phyloP scores from a whole-genome alignment of 768 basidiomycete species.

The Neoboletus magnificus region DNA sequence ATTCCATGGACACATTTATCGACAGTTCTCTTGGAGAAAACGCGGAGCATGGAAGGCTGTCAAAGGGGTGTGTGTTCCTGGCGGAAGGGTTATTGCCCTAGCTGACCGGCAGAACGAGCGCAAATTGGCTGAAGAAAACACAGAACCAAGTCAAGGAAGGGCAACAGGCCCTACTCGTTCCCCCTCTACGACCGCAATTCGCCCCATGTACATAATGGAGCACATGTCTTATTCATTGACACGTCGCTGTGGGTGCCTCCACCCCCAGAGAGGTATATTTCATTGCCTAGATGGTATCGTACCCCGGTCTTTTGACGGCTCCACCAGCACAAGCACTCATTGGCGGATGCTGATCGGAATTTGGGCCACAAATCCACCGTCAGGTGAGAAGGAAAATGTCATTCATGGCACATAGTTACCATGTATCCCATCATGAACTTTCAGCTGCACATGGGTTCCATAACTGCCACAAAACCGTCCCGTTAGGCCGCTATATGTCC shows the following conservation, averaged over 20 bases:
- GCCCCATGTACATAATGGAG: slow-evolving; percentile 11
- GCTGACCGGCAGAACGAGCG: neutral
- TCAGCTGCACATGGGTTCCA: slow-evolving; percentile 2
- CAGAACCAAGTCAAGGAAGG: slow-evolving; percentile 3
- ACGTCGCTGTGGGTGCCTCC: neutral
- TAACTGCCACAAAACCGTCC: slow-evolving; percentile 6
- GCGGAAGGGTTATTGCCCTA: slow-evolving; percentile 13
- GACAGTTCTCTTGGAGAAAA: slow-evolving; percentile 16
- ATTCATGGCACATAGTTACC: slow-evolving; percentile 10
- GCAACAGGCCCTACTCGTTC: neutral
- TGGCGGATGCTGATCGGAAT: slow-evolving; percentile 29
- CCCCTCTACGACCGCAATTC: slow-evolving; percentile 20
- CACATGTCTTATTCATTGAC: neutral
- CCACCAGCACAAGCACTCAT: neutral
- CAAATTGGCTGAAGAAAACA: slow-evolving; percentile 3
- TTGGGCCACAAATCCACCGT: slow-evolving; percentile 1
- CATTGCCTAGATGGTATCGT: slow-evolving; percentile 9
- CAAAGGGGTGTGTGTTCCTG: neutral
- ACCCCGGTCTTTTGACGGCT: neutral
- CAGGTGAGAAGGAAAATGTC: slow-evolving; percentile 13
- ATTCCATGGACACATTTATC: neutral
- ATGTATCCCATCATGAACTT: slow-evolving; percentile 6
- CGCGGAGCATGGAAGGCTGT: slow-evolving; percentile 19
- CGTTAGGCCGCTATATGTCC: slow-evolving; percentile 8
- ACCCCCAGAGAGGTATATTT: slow-evolving; percentile 2